Conservation (phyloP, 441 rosid species). For the Mallotus japonicus region DNA sequence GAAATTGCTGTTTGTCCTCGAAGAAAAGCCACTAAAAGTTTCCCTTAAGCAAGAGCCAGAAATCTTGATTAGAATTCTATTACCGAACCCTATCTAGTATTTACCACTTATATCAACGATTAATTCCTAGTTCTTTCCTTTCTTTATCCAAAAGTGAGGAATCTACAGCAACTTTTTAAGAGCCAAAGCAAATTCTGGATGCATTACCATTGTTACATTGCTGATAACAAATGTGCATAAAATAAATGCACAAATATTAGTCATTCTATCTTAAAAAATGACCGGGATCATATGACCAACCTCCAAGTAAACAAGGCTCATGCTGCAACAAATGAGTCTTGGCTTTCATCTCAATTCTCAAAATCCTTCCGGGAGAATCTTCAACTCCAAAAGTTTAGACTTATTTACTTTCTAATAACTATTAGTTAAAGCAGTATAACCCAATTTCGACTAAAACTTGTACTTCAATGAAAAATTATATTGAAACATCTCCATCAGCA, state of each 20-base stretch:
- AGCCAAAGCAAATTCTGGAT: background rate
- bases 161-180: background rate
- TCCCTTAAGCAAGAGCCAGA: background rate
- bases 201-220: background rate
- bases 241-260: background rate
- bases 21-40: background rate
- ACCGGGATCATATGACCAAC: background rate
- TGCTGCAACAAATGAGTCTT: conserved; percentile 1
- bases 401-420: background rate
- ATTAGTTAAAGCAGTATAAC: background rate
- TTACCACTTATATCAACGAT: background rate
- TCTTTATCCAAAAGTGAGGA: background rate
- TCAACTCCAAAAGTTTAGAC: background rate
- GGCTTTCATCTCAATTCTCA: conserved; percentile 3
- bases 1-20: conserved; percentile 7
- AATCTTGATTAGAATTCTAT: background rate
- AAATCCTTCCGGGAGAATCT: background rate
- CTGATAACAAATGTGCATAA: background rate
- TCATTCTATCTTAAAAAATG: background rate
- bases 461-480: background rate
- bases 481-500: background rate
- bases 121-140: background rate
- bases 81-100: background rate
- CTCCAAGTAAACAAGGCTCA: background rate
- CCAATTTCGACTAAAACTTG: background rate